These are phyloP conservation scores for Penicillium tannophilum DNA, from an alignment of 495 filamentous ascomycete genomes.

Conservation along the genomic window DNA sequence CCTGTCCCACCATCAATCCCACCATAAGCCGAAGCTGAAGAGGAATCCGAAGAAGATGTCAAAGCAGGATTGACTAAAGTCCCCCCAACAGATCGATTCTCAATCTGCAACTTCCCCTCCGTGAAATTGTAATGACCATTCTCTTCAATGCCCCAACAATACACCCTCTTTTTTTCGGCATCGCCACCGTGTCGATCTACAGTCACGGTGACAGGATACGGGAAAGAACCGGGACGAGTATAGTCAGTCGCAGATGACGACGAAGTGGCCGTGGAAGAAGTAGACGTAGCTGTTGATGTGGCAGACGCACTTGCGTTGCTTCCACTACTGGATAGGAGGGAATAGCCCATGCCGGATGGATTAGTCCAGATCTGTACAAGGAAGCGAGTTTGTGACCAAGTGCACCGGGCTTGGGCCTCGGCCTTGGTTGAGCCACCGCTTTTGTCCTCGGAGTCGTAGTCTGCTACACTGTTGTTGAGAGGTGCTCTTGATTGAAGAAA, in stretches of 20 bases:
- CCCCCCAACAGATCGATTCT: slow-evolving; percentile 62
- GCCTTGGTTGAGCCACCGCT: slow-evolving; percentile 64
- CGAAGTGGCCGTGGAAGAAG: slow-evolving; percentile 23
- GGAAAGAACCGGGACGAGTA: slow-evolving; percentile 71
- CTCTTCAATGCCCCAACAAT: slow-evolving; percentile 62
- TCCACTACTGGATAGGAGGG: slow-evolving; percentile 39
- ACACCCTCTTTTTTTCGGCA: slow-evolving; percentile 63
- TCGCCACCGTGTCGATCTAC: slow-evolving; percentile 79
- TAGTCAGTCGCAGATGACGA: slow-evolving; percentile 56
- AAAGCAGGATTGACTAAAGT: slow-evolving; percentile 59
- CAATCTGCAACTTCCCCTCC: slow-evolving; percentile 56
- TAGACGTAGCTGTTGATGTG: slow-evolving; percentile 14
- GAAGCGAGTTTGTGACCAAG: slow-evolving; percentile 82
- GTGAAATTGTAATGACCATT: slow-evolving; percentile 53
- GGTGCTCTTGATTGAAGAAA: slow-evolving; percentile 63
- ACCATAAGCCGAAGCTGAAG: slow-evolving; percentile 43
- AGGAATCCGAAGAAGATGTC: slow-evolving; percentile 11
- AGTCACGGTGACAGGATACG: slow-evolving; percentile 81
- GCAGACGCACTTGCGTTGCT: slow-evolving; percentile 9
- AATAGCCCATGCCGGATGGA: slow-evolving; percentile 40
- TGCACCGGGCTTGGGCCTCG: slow-evolving; percentile 70
- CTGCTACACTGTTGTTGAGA: slow-evolving; percentile 32
- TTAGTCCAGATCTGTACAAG: slow-evolving; percentile 89
- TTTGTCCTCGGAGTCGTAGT: slow-evolving; percentile 53
- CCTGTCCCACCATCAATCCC: slow-evolving; percentile 72